Percentiles rank a stretch among this genome's conserved stretches.
phyloP scores from a whole-genome alignment of 306 rosid species.

The Casuarina glauca region DNA sequence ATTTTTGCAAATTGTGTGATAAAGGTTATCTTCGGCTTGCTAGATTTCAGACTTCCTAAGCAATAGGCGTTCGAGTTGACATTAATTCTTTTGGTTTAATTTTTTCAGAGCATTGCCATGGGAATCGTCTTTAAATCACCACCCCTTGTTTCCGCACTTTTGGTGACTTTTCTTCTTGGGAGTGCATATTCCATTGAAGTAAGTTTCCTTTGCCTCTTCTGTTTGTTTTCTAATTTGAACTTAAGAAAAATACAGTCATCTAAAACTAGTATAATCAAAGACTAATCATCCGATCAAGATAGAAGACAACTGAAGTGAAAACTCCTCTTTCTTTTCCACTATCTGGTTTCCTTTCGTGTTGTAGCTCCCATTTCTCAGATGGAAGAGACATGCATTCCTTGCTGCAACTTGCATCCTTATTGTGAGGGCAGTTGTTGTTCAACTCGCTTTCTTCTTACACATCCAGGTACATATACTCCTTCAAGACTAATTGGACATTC shows the following conservation, averaged over 20 bases:
- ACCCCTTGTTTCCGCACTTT: slow-evolving; percentile 22
- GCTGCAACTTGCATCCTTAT: slow-evolving; percentile 28
- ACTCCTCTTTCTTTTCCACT: background rate
- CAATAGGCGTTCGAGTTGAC: background rate
- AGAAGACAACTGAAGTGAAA: background rate
- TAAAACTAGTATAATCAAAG: background rate
- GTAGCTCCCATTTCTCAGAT: slow-evolving; percentile 26
- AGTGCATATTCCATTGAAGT: slow-evolving; percentile 29
- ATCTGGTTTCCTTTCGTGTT: background rate
- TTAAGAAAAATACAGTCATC: background rate
- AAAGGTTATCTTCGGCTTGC: background rate
- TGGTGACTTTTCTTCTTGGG: slow-evolving; percentile 21
- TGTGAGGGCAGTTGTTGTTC: slow-evolving; percentile 32
- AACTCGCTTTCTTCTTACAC: slow-evolving; percentile 24
- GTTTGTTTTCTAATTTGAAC: background rate
- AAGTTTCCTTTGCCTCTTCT: slow-evolving; percentile 1
- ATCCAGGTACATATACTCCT: slow-evolving; percentile 23
- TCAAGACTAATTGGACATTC: background rate
- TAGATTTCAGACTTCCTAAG: background rate
- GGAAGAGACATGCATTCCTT: slow-evolving; percentile 32
- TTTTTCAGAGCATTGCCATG: slow-evolving; percentile 30
- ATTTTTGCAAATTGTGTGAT: background rate
- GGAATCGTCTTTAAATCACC: slow-evolving; percentile 25
- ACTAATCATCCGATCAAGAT: background rate
- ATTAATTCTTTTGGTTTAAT: background rate